Evolutionary conservation across 805 yeast species (phyloP).

Genomic region (Wickerhamomyces alni): DNA sequence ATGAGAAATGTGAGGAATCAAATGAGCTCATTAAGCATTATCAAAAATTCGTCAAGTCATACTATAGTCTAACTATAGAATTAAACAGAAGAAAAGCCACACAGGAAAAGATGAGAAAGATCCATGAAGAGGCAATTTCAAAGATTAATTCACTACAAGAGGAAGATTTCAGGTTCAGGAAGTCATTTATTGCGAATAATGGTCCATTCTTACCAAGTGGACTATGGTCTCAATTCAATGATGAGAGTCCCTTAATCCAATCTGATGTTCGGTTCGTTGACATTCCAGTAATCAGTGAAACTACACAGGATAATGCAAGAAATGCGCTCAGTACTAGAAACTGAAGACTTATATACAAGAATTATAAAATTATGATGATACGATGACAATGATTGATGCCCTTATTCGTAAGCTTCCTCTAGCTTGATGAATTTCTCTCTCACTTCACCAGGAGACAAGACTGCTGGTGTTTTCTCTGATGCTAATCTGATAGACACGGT

Average conservation of each 20-base stretch:
- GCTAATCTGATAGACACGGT: conserved; percentile 61
- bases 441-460: conserved; percentile 47
- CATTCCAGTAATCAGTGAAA: conserved; percentile 19
- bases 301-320: conserved; percentile 1
- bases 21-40: conserved; percentile 43
- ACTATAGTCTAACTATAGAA: conserved; percentile 46
- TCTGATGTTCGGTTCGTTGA: conserved; percentile 13
- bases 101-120: conserved; percentile 32
- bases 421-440: conserved; percentile 45
- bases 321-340: not conserved
- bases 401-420: conserved; percentile 39
- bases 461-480: conserved; percentile 35
- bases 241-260: conserved; percentile 19
- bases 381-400: too few species aligned
- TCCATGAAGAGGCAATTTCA: conserved; percentile 36
- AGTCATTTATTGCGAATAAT: conserved; percentile 37
- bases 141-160: conserved; percentile 32
- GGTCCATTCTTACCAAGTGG: conserved; percentile 53
- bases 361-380: too few species aligned
- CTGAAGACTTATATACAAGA: not conserved
- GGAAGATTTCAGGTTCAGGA: conserved; percentile 39
- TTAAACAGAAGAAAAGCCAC: conserved; percentile 41
- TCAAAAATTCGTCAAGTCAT: conserved; percentile 43
- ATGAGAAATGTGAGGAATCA: conserved; percentile 12
- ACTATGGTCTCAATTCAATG: conserved; percentile 41